Evolutionary conservation across 1,139 yeast species (phyloP).

Genomic region (Arxiozyma telluris): DNA sequence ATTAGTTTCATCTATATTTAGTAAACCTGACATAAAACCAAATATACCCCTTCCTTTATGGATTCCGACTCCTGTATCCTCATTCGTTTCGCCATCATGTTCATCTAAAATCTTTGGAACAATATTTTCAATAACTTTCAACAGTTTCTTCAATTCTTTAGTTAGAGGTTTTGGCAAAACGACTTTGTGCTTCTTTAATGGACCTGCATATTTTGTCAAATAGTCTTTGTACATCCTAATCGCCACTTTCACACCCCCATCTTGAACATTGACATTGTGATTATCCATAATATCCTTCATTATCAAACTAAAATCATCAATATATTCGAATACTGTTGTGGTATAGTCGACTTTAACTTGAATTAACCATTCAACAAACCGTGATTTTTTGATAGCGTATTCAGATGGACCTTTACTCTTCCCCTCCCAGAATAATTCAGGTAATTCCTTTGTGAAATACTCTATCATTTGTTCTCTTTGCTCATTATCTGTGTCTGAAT

Average conservation of each 20-base stretch:
- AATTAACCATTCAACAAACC: conserved; percentile 21
- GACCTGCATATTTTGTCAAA: conserved; percentile 14
- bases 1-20: neutral
- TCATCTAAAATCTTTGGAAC: conserved; percentile 4
- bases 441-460: conserved; percentile 24
- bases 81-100: neutral
- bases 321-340: conserved; percentile 12
- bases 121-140: conserved; percentile 4
- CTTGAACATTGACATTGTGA: conserved; percentile 86
- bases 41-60: neutral
- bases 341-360: conserved; percentile 19
- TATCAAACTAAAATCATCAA: conserved; percentile 13
- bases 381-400: conserved; percentile 23
- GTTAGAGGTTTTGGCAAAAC: conserved; percentile 15
- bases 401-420: conserved; percentile 18
- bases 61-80: neutral
- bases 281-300: conserved; percentile 34
- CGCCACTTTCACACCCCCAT: conserved; percentile 73
- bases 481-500: conserved; percentile 18
- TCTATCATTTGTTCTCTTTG: conserved; percentile 22
- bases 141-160: conserved; percentile 10
- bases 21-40: conserved; percentile 2
- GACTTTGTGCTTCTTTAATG: conserved; percentile 7
- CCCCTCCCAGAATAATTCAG: conserved; percentile 23
- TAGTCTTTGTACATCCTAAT: conserved; percentile 54